Base-by-base conservation (phyloP, 2,329 filamentous ascomycete species). In the Arthrobotrys megalospora region DNA sequence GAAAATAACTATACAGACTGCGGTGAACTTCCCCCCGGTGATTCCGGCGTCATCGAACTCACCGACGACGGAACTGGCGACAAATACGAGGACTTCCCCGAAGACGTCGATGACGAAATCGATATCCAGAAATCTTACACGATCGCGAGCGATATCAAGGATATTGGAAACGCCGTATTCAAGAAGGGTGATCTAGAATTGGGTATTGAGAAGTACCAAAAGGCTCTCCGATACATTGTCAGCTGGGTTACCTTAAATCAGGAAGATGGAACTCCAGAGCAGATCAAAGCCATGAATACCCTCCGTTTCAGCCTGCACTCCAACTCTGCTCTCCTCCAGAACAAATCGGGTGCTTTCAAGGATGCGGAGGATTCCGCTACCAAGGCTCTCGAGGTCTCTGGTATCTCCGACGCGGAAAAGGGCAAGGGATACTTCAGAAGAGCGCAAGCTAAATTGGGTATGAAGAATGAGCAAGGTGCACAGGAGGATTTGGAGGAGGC, bases 71-170 rank as follows among this genome's bases (percentile, higher is more conserved):
- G 89, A 66, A 93, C 92, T 12, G 96, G 96, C 80, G 96, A 99
- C 86, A 89, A 90, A 5, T 97, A 96, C 86, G 95, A 98, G 86
- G 96, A 98, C 84, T 98, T 92, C 85, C 96, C 96, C 38, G 94
- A 97, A 83, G 96, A 99, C 85, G 90, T 91, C 82, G 85, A 84
- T 19, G 82, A 87, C 80, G 87, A 90, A 67, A 88, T 94, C 80
- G 88, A 90, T 62, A 91, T 91, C 12, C 84, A 87, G 16, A 88
- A 91, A 79, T 89, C 94, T 79, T 88, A 93, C 84, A 89, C 92
- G 85, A 94, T 98, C 79, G 94, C 93, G 1, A 87, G 88, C 4
- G 93, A 93, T 80, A 90, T 97, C 85, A 99, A 99, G 87, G 92
- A 92, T 41, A 96, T 91, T 83, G 96, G 96, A 82, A 98, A 97